A percentile compares a stretch with the other conserved stretches of the same genome.
These are phyloP conservation scores for Leccinum ambiguum DNA, from an alignment of 1,284 basidiomycete species.

Conservation along the genomic window DNA sequence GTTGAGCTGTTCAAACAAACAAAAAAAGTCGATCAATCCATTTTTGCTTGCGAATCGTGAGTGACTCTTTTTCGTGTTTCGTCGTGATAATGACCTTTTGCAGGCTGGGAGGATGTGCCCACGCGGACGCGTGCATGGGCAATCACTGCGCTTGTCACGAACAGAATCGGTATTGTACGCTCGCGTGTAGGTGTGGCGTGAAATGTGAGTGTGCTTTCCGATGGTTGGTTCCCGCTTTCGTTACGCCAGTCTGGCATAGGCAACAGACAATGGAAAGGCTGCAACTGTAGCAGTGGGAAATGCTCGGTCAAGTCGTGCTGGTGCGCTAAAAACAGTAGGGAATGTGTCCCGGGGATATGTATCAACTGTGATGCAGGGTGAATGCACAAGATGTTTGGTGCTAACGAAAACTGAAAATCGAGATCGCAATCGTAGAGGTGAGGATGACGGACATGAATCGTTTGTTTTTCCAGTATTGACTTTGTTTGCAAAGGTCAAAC, in stretches of 20 bases:
- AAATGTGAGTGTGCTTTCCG: constrained; percentile 32
- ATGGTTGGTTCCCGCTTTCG: background rate
- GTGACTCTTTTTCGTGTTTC: background rate
- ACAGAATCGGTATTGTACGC: constrained; percentile 35
- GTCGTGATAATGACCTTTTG: background rate
- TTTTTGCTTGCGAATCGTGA: constrained; percentile 8
- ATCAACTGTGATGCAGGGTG: constrained; percentile 28
- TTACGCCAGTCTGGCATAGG: constrained; percentile 13
- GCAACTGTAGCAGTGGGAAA: constrained; percentile 21
- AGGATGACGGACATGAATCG: background rate
- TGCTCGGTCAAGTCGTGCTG: constrained; percentile 18
- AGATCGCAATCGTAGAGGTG: constrained; percentile 22
- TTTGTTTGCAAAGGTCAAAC: constrained; percentile 15
- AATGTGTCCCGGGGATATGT: constrained; percentile 33
- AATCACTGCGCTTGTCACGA: constrained; percentile 35
- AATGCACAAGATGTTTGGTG: constrained; percentile 2
- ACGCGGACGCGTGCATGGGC: constrained; percentile 38
- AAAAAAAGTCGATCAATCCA: background rate
- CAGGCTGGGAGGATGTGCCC: constrained; percentile 39
- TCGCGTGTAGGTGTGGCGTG: constrained; percentile 39
- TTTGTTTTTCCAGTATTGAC: background rate
- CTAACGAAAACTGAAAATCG: background rate
- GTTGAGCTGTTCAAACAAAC: background rate
- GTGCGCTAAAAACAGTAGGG: constrained; percentile 19
- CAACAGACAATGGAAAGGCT: constrained; percentile 28